These are phyloP conservation scores for Pseudocercospora crystallina DNA, from an alignment of 2,329 filamentous ascomycete species.

Conservation along the genomic window DNA sequence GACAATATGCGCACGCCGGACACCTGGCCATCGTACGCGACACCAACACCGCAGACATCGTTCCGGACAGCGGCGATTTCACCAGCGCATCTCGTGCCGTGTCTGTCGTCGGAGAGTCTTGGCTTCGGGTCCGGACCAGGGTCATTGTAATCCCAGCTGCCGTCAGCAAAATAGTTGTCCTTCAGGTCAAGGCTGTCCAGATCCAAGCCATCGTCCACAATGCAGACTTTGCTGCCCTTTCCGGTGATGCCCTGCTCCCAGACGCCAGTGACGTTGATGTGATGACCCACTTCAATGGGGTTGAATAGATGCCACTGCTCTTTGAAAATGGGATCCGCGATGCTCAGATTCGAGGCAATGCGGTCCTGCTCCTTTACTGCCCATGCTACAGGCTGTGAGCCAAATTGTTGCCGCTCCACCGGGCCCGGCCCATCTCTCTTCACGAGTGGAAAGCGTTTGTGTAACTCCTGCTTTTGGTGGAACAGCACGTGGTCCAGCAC, in stretches of 20 bases:
- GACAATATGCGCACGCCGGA: conserved; percentile 91
- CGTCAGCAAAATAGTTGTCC: conserved; percentile 88
- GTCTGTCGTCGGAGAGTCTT: conserved; percentile 77
- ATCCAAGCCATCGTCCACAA: conserved; percentile 94
- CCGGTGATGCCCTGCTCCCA: conserved; percentile 92
- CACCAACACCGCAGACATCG: conserved; percentile 89
- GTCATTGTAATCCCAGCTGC: conserved; percentile 97
- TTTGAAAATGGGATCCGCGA: conserved; percentile 84
- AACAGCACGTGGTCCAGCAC: conserved; percentile 73
- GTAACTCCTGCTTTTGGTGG: conserved; percentile 73
- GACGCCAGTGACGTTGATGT: conserved; percentile 92
- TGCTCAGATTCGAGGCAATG: conserved; percentile 67
- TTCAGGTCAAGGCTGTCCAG: conserved; percentile 93
- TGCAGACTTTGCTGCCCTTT: conserved; percentile 82
- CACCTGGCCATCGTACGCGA: conserved; percentile 88
- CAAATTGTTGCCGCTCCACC: conserved; percentile 7
- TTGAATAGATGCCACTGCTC: conserved; percentile 98
- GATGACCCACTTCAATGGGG: conserved; percentile 74
- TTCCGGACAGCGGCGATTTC: conserved; percentile 93
- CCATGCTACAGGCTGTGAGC: conserved; percentile 8
- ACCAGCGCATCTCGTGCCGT: conserved; percentile 92
- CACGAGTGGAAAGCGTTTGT: conserved; percentile 55
- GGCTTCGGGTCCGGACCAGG: conserved; percentile 75
- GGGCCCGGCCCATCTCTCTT: conserved; percentile 51
- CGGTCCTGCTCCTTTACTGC: conserved; percentile 59